Percentiles rank a stretch among this genome's conserved stretches.
Evolutionary conservation across 768 basidiomycete genomes (phyloP).

Genomic region (Leccinum obscurum): DNA sequence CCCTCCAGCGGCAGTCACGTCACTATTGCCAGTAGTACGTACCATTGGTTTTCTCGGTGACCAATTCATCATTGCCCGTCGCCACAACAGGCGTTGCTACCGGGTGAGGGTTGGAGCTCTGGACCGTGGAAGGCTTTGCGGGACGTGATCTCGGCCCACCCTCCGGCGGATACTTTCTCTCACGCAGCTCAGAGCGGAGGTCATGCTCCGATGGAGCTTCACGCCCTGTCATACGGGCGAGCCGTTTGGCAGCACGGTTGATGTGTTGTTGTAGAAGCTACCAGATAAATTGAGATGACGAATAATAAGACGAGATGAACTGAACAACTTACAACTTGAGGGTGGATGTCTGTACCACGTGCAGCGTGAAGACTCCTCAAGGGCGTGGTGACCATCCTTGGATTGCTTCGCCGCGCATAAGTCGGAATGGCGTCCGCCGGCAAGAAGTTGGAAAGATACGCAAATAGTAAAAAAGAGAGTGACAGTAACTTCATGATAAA

Average conservation of each 20-base stretch:
- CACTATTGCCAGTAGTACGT: constrained; percentile 6
- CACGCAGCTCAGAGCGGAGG: constrained; percentile 45
- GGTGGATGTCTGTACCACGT: constrained; percentile 36
- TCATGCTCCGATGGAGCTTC: constrained; percentile 47
- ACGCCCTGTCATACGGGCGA: constrained; percentile 68
- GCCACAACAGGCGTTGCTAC: constrained; percentile 3
- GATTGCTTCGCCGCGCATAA: constrained; percentile 9
- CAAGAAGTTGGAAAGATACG: constrained; percentile 47
- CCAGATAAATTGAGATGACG: not conserved
- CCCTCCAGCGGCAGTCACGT: constrained; percentile 11
- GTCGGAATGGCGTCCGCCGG: constrained; percentile 31
- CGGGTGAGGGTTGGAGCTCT: constrained; percentile 9
- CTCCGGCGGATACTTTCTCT: constrained; percentile 42
- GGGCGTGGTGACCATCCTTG: constrained; percentile 43
- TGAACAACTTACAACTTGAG: constrained; percentile 42
- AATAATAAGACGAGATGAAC: not conserved
- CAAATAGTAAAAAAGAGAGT: constrained; percentile 51
- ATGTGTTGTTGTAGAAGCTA: constrained; percentile 71
- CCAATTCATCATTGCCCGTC: constrained; percentile 4
- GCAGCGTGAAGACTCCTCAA: constrained; percentile 37
- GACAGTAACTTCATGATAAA: constrained; percentile 53
- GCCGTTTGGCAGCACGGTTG: constrained; percentile 62
- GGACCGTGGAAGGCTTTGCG: not conserved
- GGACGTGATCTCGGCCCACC: constrained; percentile 21
- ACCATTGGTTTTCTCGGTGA: not conserved